phyloP scores from a whole-genome alignment of 768 basidiomycete species.

The Tulasnella sp. region DNA sequence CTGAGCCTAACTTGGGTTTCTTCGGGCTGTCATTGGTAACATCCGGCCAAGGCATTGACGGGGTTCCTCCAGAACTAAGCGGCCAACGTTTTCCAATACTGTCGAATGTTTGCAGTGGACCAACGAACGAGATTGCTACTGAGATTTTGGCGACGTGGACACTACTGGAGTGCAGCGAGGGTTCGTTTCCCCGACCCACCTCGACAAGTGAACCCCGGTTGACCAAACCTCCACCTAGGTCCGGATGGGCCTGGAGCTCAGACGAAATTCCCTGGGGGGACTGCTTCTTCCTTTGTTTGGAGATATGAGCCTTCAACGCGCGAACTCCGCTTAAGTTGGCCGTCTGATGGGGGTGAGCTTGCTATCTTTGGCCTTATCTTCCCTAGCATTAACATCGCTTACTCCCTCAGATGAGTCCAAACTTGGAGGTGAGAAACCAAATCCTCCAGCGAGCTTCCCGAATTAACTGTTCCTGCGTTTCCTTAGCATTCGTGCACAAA shows the following conservation, averaged over 20 bases:
- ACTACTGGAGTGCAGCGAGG: background rate
- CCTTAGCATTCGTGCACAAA: background rate
- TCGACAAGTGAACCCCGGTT: no score
- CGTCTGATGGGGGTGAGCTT: background rate
- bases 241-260: background rate
- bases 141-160: background rate
- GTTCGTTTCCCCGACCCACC: background rate
- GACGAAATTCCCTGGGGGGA: background rate
- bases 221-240: background rate
- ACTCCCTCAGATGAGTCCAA: background rate
- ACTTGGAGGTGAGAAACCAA: background rate
- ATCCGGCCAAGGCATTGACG: background rate
- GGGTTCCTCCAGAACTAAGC: background rate
- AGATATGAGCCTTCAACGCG: background rate
- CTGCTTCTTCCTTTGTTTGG: slow-evolving; percentile 1
- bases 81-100: background rate
- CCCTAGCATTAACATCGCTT: background rate
- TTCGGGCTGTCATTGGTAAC: background rate
- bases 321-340: background rate
- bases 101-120: slow-evolving; percentile 6
- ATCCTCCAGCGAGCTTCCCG: no score
- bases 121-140: background rate
- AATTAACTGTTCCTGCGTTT: background rate
- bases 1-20: background rate
- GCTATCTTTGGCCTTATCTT: background rate